Evolutionary conservation across 2,329 filamentous ascomycete genomes (phyloP).

Genomic region (Eutypa lata): DNA sequence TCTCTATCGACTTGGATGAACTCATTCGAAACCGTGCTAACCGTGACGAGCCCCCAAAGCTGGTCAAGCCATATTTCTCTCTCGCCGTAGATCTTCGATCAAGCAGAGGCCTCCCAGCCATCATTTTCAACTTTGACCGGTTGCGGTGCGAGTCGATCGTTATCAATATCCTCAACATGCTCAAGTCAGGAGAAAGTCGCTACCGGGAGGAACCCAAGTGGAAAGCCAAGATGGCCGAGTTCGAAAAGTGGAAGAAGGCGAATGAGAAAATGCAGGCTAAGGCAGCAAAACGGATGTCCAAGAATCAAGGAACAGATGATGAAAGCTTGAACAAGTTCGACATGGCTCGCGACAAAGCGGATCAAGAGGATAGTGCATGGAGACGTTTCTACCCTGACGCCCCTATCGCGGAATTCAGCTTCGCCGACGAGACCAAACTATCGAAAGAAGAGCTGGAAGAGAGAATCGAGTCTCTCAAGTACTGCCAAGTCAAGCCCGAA

Average conservation of each 20-base stretch:
- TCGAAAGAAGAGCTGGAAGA: slow-evolving; percentile 55
- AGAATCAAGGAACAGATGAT: slow-evolving; percentile 33
- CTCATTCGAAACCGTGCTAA: too few relatives aligned
- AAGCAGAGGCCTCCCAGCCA: slow-evolving; percentile 65
- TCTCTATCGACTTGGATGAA: too few relatives aligned
- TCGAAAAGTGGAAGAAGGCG: slow-evolving; percentile 52
- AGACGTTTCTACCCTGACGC: slow-evolving; percentile 65
- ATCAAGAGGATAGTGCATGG: slow-evolving; percentile 53
- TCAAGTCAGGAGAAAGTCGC: slow-evolving; percentile 50
- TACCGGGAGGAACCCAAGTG: slow-evolving; percentile 60
- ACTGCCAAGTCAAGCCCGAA: slow-evolving; percentile 45
- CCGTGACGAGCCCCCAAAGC: too few relatives aligned
- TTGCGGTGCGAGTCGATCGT: slow-evolving; percentile 60
- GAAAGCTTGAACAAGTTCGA: slow-evolving; percentile 54
- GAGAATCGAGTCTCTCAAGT: slow-evolving; percentile 49
- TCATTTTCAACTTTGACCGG: slow-evolving; percentile 77
- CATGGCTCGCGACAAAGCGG: slow-evolving; percentile 52
- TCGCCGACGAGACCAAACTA: slow-evolving; percentile 61
- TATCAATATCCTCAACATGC: slow-evolving; percentile 44
- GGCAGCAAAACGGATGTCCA: slow-evolving; percentile 31
- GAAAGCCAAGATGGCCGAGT: slow-evolving; percentile 57
- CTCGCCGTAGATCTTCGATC: slow-evolving; percentile 59
- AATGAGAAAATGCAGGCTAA: slow-evolving; percentile 36
- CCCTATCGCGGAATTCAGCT: slow-evolving; percentile 61
- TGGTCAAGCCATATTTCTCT: slow-evolving; percentile 45